Evolutionary conservation across 75 land plant genomes (phyloP).

Genomic region (Pinus albicaulis): DNA sequence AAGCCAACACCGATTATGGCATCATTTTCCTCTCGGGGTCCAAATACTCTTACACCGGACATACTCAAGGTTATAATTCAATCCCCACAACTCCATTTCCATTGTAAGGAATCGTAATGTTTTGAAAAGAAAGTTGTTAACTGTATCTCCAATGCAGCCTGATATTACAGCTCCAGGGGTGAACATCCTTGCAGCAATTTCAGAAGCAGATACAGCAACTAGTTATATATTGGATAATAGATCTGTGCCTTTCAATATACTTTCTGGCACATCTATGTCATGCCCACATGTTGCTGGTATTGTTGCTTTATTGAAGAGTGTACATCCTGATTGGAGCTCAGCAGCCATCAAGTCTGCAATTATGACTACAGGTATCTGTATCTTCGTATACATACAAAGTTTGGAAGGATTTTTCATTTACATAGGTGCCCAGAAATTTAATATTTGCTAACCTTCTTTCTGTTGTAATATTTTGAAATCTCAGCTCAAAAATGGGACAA

Average conservation of each 20-base stretch:
- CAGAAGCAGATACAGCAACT: conserved; percentile 7
- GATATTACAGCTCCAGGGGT: conserved; percentile 35
- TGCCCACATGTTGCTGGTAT: conserved; percentile 24
- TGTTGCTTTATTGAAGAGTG: conserved; percentile 21
- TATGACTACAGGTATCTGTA: conserved; percentile 15
- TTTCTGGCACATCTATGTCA: conserved; percentile 37
- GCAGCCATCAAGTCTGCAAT: conserved; percentile 29
- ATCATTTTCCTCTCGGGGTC: conserved; percentile 64
- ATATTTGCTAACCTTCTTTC: too few species aligned
- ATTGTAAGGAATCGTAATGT: too few species aligned
- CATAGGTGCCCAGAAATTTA: not conserved
- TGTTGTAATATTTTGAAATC: too few species aligned
- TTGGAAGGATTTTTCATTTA: not conserved
- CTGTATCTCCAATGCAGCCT: conserved; percentile 16
- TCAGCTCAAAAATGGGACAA: too few species aligned
- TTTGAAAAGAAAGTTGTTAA: too few species aligned
- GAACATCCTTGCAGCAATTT: conserved; percentile 23
- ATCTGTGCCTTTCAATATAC: conserved; percentile 11
- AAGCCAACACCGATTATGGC: conserved; percentile 67
- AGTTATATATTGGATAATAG: conserved; percentile 7
- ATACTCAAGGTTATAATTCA: conserved; percentile 44
- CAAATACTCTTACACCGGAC: conserved; percentile 44
- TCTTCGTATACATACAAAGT: not conserved
- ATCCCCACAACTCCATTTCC: not conserved
- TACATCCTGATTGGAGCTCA: conserved; percentile 28